Conservation (phyloP, 345 rosid species). For the Aethionema arabicum region DNA sequence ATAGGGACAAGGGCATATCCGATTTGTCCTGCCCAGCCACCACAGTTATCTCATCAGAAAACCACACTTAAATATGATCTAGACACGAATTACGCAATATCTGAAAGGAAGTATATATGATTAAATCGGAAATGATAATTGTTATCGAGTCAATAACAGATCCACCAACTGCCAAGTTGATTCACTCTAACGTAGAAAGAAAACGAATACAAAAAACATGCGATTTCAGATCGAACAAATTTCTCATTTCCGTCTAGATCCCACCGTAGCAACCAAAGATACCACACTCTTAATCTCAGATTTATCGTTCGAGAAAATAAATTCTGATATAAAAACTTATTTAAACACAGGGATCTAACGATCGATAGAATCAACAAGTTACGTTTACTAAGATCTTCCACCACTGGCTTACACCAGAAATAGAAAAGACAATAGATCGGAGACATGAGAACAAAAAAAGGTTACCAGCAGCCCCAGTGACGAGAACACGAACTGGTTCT, state of each 20-base stretch:
- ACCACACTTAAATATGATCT: background rate
- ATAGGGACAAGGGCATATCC: constrained; percentile 98
- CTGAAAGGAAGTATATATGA: background rate
- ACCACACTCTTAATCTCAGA: background rate
- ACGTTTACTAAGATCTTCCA: constrained; percentile 6
- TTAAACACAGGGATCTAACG: constrained; percentile 18
- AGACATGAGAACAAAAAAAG: background rate
- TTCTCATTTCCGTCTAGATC: constrained; percentile 1
- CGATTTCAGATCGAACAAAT: constrained; percentile 1
- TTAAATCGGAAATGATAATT: background rate
- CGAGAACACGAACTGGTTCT: constrained; percentile 94
- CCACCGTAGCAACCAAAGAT: background rate
- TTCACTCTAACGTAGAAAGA: constrained; percentile 8
- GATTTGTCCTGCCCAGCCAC: constrained; percentile 71
- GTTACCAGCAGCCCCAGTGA: constrained; percentile 97
- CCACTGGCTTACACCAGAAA: background rate
- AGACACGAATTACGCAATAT: background rate
- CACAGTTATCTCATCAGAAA: background rate
- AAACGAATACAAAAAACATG: too few relatives aligned
- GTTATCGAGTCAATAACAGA: background rate
- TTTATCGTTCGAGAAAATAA: background rate
- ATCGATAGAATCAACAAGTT: constrained; percentile 7
- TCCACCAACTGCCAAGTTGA: background rate
- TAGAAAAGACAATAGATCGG: constrained; percentile 1
- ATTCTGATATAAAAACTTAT: background rate